Evolutionary conservation across 371 early-diverging fungal species (phyloP), one percentile per base, ranked within the genome.

Genomic region (Mortierella sp.): DNA sequence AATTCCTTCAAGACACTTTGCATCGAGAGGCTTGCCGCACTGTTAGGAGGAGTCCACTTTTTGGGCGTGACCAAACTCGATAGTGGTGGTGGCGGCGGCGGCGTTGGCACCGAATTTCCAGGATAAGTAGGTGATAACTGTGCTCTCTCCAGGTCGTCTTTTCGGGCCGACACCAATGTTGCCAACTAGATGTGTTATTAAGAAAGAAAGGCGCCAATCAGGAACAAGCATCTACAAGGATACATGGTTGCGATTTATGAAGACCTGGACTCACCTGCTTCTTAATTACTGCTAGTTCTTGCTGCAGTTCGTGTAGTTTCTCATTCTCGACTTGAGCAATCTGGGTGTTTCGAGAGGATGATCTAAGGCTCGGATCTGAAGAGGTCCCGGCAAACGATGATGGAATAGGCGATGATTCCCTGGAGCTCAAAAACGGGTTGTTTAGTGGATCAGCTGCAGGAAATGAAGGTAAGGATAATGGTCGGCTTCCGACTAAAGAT

Each of bases 231-330:
- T 21, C 5, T n/a, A 0, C 2, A 33, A 40, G 1, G 1, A 28
- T 15, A 22, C 5, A 15, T 4, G 15, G 52, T 40, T 21, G 38
- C 15, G 6, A 2, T 24, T 11, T 38, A 40, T 50, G 21, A 16
- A 19, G 52, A 47, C 5, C 48, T 5, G 50, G 13, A 33, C 57
- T 59, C 62, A 66, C 78, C 71, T 74, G 79, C 7, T 70, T 58
- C 16, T 70, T 79, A 41, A 79, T 79, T 16, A 45, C 67, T 13
- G 71, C 74, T 22, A 79, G 52, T 53, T 79, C 70, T 36, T 79
- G 70, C 40, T 70, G 58, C 16, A 79, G 43, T 22, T 74, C 70
- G n/a, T 67, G 63, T 28, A 79, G 32, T 45, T 65, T 74, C 2
- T 74, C 70, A 16, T 67, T 70, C 15, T 79, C 79, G 2, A 66